Percentiles rank a stretch among this genome's conserved stretches.
Evolutionary conservation across 2,329 filamentous ascomycete genomes (phyloP).

Genomic region (Monilinia fructicola): DNA sequence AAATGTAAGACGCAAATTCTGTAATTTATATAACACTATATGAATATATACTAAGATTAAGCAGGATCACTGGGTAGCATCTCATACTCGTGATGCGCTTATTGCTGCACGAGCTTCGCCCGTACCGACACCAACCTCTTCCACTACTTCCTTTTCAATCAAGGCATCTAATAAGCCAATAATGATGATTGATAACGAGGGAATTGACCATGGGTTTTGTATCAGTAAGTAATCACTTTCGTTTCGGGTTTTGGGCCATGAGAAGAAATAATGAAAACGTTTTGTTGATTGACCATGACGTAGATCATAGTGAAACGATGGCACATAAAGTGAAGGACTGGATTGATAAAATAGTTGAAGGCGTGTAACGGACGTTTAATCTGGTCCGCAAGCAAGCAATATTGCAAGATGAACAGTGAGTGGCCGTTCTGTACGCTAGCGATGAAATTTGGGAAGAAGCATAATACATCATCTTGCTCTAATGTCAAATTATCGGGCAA

Average conservation of each 20-base stretch:
- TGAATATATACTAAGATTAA: conserved; percentile 15
- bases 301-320: conserved; percentile 50
- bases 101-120: conserved; percentile 47
- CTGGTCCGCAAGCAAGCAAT: not conserved
- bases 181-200: conserved; percentile 51
- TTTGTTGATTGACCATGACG: conserved; percentile 3
- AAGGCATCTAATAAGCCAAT: conserved; percentile 9
- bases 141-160: conserved; percentile 36
- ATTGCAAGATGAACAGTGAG: not conserved
- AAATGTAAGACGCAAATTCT: conserved; percentile 37
- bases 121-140: conserved; percentile 35
- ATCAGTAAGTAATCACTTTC: conserved; percentile 45
- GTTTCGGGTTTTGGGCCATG: not conserved
- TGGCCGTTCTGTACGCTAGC: not conserved
- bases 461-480: not conserved
- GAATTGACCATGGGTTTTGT: conserved; percentile 62
- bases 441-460: not conserved
- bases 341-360: conserved; percentile 35
- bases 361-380: not conserved
- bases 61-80: conserved; percentile 61
- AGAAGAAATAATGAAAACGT: not conserved
- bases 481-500: not conserved
- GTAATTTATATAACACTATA: not conserved
- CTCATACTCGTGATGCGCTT: conserved; percentile 56
- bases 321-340: conserved; percentile 49